These are phyloP conservation scores for Pyrenochaeta sp. DNA, from an alignment of 2,329 filamentous ascomycete genomes.

Conservation along the genomic window DNA sequence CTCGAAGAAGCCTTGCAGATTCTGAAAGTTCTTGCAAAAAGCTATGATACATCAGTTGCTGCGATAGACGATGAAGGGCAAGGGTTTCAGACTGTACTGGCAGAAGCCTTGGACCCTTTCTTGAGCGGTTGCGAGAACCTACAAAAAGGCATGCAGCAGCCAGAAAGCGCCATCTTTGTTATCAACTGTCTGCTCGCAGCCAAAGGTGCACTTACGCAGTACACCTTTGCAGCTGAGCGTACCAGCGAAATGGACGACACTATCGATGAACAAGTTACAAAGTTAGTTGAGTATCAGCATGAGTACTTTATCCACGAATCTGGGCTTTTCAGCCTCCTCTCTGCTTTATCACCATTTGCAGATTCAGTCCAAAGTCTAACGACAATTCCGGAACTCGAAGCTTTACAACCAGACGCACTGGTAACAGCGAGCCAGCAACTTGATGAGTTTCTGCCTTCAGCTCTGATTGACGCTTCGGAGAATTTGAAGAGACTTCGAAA, in stretches of 20 bases:
- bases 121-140: slow-evolving; percentile 77
- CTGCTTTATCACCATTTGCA: slow-evolving; percentile 59
- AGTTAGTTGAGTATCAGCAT: slow-evolving; percentile 73
- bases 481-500: slow-evolving; percentile 79
- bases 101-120: slow-evolving; percentile 86
- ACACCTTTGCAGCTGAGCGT: slow-evolving; percentile 70
- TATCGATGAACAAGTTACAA: slow-evolving; percentile 64
- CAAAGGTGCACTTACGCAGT: slow-evolving; percentile 63
- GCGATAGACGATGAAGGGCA: slow-evolving; percentile 63
- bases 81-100: slow-evolving; percentile 78
- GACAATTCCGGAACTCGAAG: slow-evolving; percentile 62
- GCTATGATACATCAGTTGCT: slow-evolving; percentile 82
- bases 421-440: slow-evolving; percentile 75
- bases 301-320: slow-evolving; percentile 77
- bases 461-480: slow-evolving; percentile 89
- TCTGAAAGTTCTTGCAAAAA: slow-evolving; percentile 80
- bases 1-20: slow-evolving; percentile 81
- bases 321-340: slow-evolving; percentile 72
- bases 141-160: slow-evolving; percentile 66
- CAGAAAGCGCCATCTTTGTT: slow-evolving; percentile 72
- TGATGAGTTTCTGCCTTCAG: slow-evolving; percentile 91
- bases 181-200: slow-evolving; percentile 75
- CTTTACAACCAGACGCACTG: slow-evolving; percentile 70
- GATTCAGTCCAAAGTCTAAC: slow-evolving; percentile 61
- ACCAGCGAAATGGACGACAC: slow-evolving; percentile 64